Percentiles rank a stretch among this genome's conserved stretches.
Conservation (phyloP, 352 stramenopile genomes). For the Aphanomyces stellatus region DNA sequence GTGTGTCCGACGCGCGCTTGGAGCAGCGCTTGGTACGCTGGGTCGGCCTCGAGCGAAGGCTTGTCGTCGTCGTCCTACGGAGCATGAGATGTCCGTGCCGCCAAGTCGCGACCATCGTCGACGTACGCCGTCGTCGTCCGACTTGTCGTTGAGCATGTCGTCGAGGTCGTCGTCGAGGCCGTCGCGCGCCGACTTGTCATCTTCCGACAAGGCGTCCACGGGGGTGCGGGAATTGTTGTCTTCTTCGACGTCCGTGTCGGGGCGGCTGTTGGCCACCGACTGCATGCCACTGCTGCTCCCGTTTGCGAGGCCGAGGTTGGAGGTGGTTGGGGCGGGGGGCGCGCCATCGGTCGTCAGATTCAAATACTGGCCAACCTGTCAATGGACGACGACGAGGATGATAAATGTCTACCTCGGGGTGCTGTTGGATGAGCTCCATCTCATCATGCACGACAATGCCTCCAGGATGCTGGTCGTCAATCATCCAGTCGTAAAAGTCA, state of each 20-base stretch:
- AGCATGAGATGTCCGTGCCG: too few relatives aligned
- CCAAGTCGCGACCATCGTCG: too few relatives aligned
- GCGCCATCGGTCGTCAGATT: neutral
- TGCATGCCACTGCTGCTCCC: neutral
- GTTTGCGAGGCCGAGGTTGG: neutral
- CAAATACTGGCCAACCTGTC: neutral
- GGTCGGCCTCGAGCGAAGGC: constrained; percentile 64
- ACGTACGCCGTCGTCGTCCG: neutral
- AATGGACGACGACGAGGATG: neutral
- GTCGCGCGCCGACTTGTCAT: neutral
- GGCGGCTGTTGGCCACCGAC: neutral
- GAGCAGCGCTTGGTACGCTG: constrained; percentile 64
- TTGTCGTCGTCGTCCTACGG: constrained; percentile 47
- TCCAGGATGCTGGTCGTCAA: constrained; percentile 59
- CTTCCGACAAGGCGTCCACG: neutral
- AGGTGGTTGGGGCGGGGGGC: too few relatives aligned
- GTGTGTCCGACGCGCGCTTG: constrained; percentile 50
- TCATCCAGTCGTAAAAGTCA: constrained; percentile 84
- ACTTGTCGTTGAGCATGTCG: neutral
- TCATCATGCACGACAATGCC: constrained; percentile 65
- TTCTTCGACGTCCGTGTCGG: neutral
- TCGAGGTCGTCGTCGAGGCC: constrained; percentile 4
- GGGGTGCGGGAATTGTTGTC: neutral
- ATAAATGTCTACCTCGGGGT: constrained; percentile 25
- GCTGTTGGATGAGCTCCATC: constrained; percentile 69